A percentile compares a stretch with the other conserved stretches of the same genome.
phyloP scores from a whole-genome alignment of 148 eudicot genomes.

The Fagopyrum homotropicum region DNA sequence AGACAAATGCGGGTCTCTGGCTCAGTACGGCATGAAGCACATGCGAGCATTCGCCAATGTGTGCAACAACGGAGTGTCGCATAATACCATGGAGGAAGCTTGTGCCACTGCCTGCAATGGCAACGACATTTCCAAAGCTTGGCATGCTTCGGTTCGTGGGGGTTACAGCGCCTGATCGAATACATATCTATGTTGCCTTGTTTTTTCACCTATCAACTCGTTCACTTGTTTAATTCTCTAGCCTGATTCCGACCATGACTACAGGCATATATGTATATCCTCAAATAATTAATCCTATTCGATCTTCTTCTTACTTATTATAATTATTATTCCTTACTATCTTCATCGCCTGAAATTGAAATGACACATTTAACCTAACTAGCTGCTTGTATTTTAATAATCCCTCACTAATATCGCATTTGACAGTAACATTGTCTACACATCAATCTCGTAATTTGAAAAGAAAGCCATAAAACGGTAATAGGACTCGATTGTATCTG shows the following conservation, averaged over 20 bases:
- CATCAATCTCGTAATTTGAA: too few species aligned
- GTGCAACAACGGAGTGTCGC: slow-evolving; percentile 49
- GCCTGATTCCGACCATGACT: neutral
- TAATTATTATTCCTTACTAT: too few species aligned
- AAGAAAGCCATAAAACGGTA: too few species aligned
- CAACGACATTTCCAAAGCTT: slow-evolving; percentile 16
- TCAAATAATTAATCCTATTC: too few species aligned
- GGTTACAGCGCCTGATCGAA: slow-evolving; percentile 35
- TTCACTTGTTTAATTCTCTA: neutral
- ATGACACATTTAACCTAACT: too few species aligned
- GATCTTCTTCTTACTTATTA: too few species aligned
- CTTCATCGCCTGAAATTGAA: too few species aligned
- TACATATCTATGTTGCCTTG: neutral
- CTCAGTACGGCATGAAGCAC: slow-evolving; percentile 97
- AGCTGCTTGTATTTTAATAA: too few species aligned
- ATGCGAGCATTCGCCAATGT: slow-evolving; percentile 92
- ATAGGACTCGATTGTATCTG: too few species aligned
- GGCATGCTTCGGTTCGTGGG: slow-evolving; percentile 25
- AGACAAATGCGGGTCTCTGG: slow-evolving; percentile 70
- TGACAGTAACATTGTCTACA: too few species aligned
- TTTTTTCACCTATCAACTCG: neutral
- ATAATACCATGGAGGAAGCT: slow-evolving; percentile 45
- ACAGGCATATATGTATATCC: too few species aligned
- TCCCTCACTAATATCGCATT: too few species aligned
- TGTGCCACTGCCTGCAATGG: slow-evolving; percentile 28